Base-by-base conservation (phyloP, 1,284 basidiomycete species). In the Tylopilus sp. region DNA sequence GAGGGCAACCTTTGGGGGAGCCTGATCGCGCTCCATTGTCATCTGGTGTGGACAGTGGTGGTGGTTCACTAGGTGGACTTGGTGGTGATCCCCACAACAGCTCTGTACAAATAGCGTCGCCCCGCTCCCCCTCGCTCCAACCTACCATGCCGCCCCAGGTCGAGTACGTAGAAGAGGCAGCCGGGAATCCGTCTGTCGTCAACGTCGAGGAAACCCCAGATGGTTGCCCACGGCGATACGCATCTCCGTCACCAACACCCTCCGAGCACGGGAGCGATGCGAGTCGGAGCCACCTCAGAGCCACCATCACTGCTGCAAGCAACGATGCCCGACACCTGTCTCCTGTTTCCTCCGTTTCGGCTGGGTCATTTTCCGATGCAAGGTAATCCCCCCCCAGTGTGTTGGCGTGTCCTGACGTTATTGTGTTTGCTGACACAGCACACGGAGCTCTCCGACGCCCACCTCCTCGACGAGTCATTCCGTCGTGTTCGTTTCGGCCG, bases 401-500 rank as follows among this genome's bases (percentile, higher is more conserved):
- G 9, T 18, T 17, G 7, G 12, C 38, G 20, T 3, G 29, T 17
- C 17, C 28, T 4, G 15, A 24, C 29, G 17, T 28, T 4, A 21
- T 2, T 15, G n/a, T n/a, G n/a, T n/a, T n/a, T n/a, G 14, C 21
- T 24, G 21, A 24, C 21, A 36, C 30, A 63, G 60, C 33, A 44
- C 58, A 0, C 46, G 21, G 14, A 56, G 24, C 17, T 50, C 57
- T 7, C 38, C 52, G 12, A 41, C 50, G 18, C 21, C 21, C 21
- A 3, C 21, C 3, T 57, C 50, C 0, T 44, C 56, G 17, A 57
- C 65, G 1, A 55, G 51, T 21, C 52, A 57, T 2, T 66, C 65
- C 18, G 28, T 68, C 29, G 62, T 66, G 28, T 65, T 62, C 30
- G 49, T 66, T 15, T 65, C 65, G 44, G 60, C 62, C 18, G 65